Base-by-base conservation (phyloP, 169 alveolate species). In the Plasmodium relictum region DNA sequence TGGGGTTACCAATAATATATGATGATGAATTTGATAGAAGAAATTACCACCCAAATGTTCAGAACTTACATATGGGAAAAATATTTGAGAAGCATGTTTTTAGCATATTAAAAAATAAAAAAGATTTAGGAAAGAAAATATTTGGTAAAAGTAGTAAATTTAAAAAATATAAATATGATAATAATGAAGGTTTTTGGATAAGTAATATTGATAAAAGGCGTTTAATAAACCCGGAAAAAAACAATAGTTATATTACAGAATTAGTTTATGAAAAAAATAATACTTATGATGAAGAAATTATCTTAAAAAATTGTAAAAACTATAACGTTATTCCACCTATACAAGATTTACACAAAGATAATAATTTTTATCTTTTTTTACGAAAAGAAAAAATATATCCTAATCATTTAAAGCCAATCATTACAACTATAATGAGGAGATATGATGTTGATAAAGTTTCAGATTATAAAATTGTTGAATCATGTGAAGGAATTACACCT, bases 351-450 rank as follows among this genome's bases (percentile, higher is more conserved):
- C 71, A 56, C 56, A 86, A 70, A 69, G 74, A 56, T 65, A 86
- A 86, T 86, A 70, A 86, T 59, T 86, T 86, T 71, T 70, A 71
- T 71, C 18, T 18, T 39, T 71, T 86, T 50, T 72, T 86, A 70
- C 26, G 31, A 48, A 59, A 71, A 18, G 88, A 86, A 65, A 63
- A 61, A 86, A 86, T 86, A 14, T 31, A 16, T 12, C n/a, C 66
- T 42, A 50, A 12, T 48, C 6, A 42, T 61, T 37, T 58, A 50
- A 70, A 44, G 24, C 68, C 86, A 44, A 56, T n/a, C 42, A 86
- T 86, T 37, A 87, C 92, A 86, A 86, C 92, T 37, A 86, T 52
- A 18, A 86, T 86, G 92, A 68, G 87, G 3, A 58, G 92, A 48
- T 86, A 86, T 42, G 92, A 86, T 48, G 6, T 86, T 41, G 74